A percentile compares a stretch with the other conserved stretches of the same genome.
These are phyloP conservation scores for Dictyostelium discoideum DNA, from an alignment of 78 protist species.

Conservation along the genomic window DNA sequence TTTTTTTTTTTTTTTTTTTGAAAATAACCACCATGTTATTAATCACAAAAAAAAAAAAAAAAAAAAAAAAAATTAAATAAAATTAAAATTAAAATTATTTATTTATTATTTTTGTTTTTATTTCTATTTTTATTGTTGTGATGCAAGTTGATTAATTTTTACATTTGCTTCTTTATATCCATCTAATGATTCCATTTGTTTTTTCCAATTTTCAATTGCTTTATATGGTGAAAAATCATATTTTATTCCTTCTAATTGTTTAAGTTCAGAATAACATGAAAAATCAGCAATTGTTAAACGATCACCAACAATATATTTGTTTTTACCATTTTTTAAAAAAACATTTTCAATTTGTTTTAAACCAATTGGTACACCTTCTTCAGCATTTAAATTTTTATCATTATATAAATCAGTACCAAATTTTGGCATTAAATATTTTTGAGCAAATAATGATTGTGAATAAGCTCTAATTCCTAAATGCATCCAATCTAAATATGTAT, in stretches of 20 bases:
- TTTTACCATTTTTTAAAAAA: not conserved
- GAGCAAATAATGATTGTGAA: not conserved
- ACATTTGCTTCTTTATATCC: not conserved
- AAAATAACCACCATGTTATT: no score
- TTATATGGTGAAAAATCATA: not conserved
- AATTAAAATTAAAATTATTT: no score
- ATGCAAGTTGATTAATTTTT: not conserved
- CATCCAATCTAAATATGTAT: conserved; percentile 44
- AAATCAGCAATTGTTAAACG: conserved; percentile 21
- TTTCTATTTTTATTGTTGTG: not conserved
- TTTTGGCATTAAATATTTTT: conserved; percentile 21
- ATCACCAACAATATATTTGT: not conserved
- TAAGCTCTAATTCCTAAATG: not conserved
- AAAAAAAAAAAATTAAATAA: no score
- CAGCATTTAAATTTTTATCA: not conserved
- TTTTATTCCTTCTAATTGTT: not conserved
- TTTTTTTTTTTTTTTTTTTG: no score
- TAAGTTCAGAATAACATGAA: conserved; percentile 15
- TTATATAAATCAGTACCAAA: not conserved
- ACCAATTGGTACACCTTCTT: not conserved
- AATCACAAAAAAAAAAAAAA: no score
- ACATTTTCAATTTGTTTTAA: conserved; percentile 1
- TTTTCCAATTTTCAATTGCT: not conserved
- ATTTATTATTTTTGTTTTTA: not conserved
- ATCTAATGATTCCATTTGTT: not conserved